phyloP scores from a whole-genome alignment of 192 early-diverging fungal genomes.

The Coemansia sp. region DNA sequence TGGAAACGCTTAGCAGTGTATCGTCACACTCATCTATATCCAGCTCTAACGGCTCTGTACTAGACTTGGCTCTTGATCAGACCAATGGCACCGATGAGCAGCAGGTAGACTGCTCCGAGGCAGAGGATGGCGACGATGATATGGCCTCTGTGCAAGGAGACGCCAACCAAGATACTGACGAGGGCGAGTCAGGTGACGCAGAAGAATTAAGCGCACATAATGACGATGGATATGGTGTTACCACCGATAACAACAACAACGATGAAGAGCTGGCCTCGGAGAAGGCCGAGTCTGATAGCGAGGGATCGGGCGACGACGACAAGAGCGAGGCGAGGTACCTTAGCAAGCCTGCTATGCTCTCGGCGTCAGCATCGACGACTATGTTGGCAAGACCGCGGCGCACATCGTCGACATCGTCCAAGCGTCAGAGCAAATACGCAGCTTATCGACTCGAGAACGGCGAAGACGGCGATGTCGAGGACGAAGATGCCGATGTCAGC shows the following conservation, averaged over 20 bases:
- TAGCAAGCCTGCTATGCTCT: conserved; percentile 5
- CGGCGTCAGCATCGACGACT: neutral
- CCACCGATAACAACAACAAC: conserved; percentile 4
- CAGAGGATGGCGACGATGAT: neutral
- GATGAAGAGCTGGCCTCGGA: conserved; percentile 8
- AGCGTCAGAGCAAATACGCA: conserved; percentile 1
- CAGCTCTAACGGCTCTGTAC: conserved; percentile 27
- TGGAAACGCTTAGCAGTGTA: conserved; percentile 55
- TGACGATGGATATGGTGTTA: neutral
- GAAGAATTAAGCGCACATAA: neutral
- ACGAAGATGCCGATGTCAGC: conserved; percentile 14
- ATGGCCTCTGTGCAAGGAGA: neutral
- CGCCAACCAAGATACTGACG: conserved; percentile 9
- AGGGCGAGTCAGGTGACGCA: conserved; percentile 8
- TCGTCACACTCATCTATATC: conserved; percentile 53
- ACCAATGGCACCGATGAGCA: conserved; percentile 4
- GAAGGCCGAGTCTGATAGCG: conserved; percentile 8
- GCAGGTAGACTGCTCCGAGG: neutral
- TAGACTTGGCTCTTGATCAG: conserved; percentile 26
- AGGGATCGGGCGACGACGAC: conserved; percentile 8
- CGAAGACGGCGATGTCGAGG: conserved; percentile 17
- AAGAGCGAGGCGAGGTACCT: conserved; percentile 9
- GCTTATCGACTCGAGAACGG: neutral
- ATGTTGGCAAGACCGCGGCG: neutral
- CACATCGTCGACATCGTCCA: conserved; percentile 1